Evolutionary conservation across 2,329 filamentous ascomycete genomes (phyloP), one percentile per base, ranked within the genome.

Genomic region (Dactylellina parvicollis): DNA sequence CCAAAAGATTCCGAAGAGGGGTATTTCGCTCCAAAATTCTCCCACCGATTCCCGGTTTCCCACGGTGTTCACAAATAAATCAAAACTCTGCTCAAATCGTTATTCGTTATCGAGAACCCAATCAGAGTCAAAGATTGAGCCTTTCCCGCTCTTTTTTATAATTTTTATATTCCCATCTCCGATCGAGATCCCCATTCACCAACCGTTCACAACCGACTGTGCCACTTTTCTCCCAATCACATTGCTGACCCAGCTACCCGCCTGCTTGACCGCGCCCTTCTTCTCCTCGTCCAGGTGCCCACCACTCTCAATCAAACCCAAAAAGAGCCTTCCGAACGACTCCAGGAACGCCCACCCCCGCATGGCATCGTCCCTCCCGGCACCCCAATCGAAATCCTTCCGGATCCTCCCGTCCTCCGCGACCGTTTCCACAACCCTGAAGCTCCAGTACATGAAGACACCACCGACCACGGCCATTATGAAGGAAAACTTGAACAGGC

Each of bases 361-460:
- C 34, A 66, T 54, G n/a, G 59, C 57, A 55, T 73, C 69, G 3
- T 36, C 54, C 46, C 20, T 20, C 7, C 59, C 65, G 28, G 52
- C 69, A 61, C 66, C 69, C 69, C 69, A 73, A 65, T 73, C 69
- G 22, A 73, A 73, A 3, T 60, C 69, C 0, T 50, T 49, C n/a
- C 61, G 9, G 10, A 66, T 9, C 4, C 42, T 57, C 2, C 69
- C 69, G 36, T 73, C 69, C 1, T 66, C 69, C 3, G 54, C 50
- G 5, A 73, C 14, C 26, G 36, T 52, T 18, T 32, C 40, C 4
- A 60, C 46, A 12, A 47, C 30, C 4, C 60, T 26, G 9, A 50
- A 56, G 16, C 44, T 66, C 20, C 54, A 66, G 22, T 73, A 73
- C 20, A 60, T 66, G 34, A 65, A 55, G 7, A 36, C 47, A 16